Evolutionary conservation across 257 asterid species (phyloP), one percentile per base, ranked within the genome.

Genomic region (Nicotiana sylvestris): DNA sequence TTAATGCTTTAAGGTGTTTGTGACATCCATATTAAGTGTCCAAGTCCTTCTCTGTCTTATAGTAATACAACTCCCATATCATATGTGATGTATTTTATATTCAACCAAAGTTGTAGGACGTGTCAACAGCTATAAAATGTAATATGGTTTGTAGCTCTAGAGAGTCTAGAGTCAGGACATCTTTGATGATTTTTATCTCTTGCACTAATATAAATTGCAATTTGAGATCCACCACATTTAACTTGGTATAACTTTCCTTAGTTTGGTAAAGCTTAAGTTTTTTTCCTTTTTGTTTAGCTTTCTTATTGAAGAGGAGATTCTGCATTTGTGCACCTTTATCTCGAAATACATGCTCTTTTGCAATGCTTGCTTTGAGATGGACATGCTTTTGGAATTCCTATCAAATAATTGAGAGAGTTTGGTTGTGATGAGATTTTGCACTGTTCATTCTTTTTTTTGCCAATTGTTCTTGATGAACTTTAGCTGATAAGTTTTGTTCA

Each of bases 181-280:
- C 77, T 68, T 68, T 68, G 77, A 68, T 68, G 46, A 9, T 37
- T 56, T 16, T 18, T 83, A 78, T 33, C 67, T 58, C 43, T 69
- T 2, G 49, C 67, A 64, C 21, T 9, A 27, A 51, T 15, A 3
- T 27, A n/a, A 37, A 76, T 27, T 65, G 77, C 29, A 61, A 62
- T 33, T 64, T 64, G 64, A 35, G 76, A 70, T 70, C n/a, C 78
- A 21, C 35, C 46, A 21, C 35, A 25, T 70, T 43, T 70, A 0
- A 43, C 35, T 43, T 68, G 76, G 53, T 17, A 35, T 35, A 29
- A 67, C 53, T 67, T 67, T 35, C 51, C 65, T 58, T 58, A 58
- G 65, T 58, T 51, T 51, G 57, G 4, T 51, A 51, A 12, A 51
- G 57, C 57, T 51, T 51, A 4, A 51, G 4, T 51, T 15, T 51